Conservation (phyloP, 805 yeast genomes). For the Tetrapisispora namnaoensis region DNA sequence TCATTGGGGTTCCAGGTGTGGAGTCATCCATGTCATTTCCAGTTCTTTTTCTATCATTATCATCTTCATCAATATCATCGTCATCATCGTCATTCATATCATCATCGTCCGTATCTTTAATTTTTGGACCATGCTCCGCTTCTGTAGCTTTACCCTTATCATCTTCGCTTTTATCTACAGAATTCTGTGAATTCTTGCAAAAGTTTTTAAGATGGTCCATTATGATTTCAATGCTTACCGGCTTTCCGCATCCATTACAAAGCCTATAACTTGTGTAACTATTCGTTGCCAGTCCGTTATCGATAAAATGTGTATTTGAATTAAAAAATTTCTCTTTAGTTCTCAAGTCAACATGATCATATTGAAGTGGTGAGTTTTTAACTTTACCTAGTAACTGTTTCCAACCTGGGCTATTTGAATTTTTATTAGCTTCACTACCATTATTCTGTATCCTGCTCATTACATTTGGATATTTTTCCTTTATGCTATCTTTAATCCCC, state of each 20-base stretch:
- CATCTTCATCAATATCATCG: constrained; percentile 6
- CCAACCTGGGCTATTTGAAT: constrained; percentile 10
- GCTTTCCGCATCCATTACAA: constrained; percentile 28
- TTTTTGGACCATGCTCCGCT: constrained; percentile 1
- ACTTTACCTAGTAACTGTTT: constrained; percentile 14
- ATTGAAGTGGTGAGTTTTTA: constrained; percentile 11
- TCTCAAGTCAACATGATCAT: constrained; percentile 8
- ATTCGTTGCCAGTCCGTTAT: constrained; percentile 13
- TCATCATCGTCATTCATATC: constrained; percentile 5
- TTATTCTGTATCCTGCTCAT: constrained; percentile 2
- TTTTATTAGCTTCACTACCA: constrained; percentile 1
- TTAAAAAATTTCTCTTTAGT: constrained; percentile 15
- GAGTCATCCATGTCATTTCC: background rate
- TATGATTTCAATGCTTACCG: constrained; percentile 19
- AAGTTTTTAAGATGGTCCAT: constrained; percentile 24
- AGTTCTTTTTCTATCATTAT: constrained; percentile 3
- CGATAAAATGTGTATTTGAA: constrained; percentile 15
- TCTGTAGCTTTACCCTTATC: constrained; percentile 1
- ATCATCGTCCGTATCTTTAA: constrained; percentile 5
- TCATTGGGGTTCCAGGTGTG: background rate
- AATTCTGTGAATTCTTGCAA: constrained; percentile 6
- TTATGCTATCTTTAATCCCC: constrained; percentile 10
- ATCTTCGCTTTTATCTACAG: constrained; percentile 3
- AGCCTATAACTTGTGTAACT: constrained; percentile 18
- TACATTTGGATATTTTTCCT: constrained; percentile 7